Percentiles rank a stretch among this genome's conserved stretches.
phyloP scores from a whole-genome alignment of 768 basidiomycete species.

The Lactifluus echinatus region DNA sequence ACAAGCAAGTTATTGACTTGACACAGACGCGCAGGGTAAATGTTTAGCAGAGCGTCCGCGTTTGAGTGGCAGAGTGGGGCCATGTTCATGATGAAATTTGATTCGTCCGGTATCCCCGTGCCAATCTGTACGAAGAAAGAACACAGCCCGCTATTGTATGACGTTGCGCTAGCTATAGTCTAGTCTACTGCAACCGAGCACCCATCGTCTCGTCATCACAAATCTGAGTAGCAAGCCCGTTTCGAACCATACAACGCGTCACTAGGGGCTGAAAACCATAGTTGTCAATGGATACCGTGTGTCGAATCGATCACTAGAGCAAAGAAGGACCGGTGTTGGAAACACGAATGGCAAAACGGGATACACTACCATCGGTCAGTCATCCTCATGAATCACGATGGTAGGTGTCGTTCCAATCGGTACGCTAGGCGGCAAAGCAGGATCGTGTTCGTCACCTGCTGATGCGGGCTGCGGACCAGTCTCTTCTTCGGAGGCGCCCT shows the following conservation, averaged over 20 bases:
- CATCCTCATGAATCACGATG: conserved; percentile 46
- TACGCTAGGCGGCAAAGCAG: conserved; percentile 4
- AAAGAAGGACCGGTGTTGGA: not conserved
- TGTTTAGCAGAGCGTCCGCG: not conserved
- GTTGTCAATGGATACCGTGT: too few relatives aligned
- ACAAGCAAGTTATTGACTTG: not conserved
- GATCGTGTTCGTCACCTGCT: not conserved
- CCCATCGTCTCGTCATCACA: too few relatives aligned
- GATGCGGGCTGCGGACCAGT: conserved; percentile 22
- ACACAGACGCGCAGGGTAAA: not conserved
- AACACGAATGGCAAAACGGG: not conserved
- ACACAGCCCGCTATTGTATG: too few relatives aligned
- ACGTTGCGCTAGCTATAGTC: too few relatives aligned
- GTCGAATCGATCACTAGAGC: not conserved
- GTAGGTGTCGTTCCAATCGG: conserved; percentile 30
- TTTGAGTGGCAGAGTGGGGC: not conserved
- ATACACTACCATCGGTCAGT: conserved; percentile 25
- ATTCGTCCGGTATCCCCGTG: too few relatives aligned
- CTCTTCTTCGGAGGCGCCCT: conserved; percentile 19
- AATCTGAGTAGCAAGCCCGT: too few relatives aligned
- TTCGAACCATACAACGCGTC: too few relatives aligned
- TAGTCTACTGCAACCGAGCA: too few relatives aligned
- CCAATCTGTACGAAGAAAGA: too few relatives aligned
- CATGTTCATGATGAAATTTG: not conserved
- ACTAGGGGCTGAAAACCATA: too few relatives aligned